These are phyloP conservation scores for Parvularia atlantis DNA, from an alignment of 78 protist genomes.

Conservation along the genomic window DNA sequence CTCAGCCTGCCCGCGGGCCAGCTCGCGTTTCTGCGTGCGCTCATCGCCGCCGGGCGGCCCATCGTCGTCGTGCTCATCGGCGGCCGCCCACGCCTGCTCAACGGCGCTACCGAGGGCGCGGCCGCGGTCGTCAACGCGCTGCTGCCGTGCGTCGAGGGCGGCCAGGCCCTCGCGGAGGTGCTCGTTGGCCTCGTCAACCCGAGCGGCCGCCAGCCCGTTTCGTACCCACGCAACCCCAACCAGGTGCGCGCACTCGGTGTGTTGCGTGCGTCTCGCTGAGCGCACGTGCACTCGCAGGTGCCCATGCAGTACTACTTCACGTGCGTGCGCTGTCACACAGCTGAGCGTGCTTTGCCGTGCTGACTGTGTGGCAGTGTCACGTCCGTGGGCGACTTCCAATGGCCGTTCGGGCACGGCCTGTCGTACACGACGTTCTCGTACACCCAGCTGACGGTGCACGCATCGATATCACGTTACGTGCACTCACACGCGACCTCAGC, in stretches of 20 bases:
- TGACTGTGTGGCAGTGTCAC: background rate
- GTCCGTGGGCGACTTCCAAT: background rate
- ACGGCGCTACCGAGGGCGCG: background rate
- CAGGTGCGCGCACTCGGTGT: too few species aligned
- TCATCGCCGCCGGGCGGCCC: conserved; percentile 14
- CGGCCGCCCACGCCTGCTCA: conserved; percentile 46
- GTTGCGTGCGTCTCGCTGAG: too few species aligned
- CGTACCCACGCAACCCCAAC: conserved; percentile 38
- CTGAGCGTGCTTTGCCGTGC: background rate
- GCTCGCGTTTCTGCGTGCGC: background rate
- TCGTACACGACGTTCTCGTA: conserved; percentile 44
- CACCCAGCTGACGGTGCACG: background rate
- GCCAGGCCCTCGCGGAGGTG: conserved; percentile 50
- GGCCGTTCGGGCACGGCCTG: conserved; percentile 52
- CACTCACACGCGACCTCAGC: background rate
- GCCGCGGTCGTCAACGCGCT: conserved; percentile 40
- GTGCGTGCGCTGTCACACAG: background rate
- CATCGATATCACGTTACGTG: background rate
- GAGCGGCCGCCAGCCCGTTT: conserved; percentile 53
- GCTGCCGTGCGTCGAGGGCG: conserved; percentile 56
- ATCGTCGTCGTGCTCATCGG: conserved; percentile 35
- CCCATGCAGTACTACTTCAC: conserved; percentile 3
- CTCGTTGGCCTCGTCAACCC: conserved; percentile 55
- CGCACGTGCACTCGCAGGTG: too few species aligned
- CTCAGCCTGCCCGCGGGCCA: background rate